Percentiles rank a stretch among this genome's conserved stretches.
phyloP scores from a whole-genome alignment of 2,329 filamentous ascomycete species.

The Fusarium compactum region DNA sequence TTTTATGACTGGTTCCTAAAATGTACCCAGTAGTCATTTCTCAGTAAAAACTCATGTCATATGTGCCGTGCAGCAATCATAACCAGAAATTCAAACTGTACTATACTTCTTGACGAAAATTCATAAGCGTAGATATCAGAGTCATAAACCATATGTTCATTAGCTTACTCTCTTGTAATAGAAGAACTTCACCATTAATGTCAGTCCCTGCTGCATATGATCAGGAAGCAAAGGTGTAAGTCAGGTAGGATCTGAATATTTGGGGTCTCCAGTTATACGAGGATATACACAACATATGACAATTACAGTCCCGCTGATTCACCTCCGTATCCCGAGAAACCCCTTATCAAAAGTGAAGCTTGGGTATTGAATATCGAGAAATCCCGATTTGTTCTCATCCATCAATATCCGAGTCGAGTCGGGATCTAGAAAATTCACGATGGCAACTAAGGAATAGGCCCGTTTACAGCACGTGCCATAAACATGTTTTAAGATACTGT shows the following conservation, averaged over 20 bases:
- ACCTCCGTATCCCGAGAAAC: slow-evolving; percentile 2
- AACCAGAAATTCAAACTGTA: not conserved
- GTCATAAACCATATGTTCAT: not conserved
- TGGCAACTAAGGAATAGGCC: slow-evolving; percentile 13
- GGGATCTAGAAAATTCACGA: slow-evolving; percentile 1
- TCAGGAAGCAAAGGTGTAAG: slow-evolving; percentile 19
- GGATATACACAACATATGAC: slow-evolving; percentile 11
- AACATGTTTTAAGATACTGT: not conserved
- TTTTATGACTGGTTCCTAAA: not conserved
- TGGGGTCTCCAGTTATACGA: not conserved
- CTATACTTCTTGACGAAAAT: not conserved
- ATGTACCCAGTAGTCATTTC: not conserved
- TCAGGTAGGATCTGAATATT: not conserved
- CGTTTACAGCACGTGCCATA: slow-evolving; percentile 22
- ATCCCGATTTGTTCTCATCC: slow-evolving; percentile 9
- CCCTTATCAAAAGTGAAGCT: not conserved
- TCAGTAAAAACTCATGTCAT: not conserved
- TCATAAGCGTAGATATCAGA: not conserved
- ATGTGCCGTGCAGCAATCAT: not conserved
- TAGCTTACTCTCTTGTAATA: not conserved
- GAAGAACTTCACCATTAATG: not conserved
- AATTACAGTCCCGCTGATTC: slow-evolving; percentile 1
- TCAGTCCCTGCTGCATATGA: not conserved
- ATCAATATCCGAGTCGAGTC: slow-evolving; percentile 7
- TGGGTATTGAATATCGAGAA: slow-evolving; percentile 16